phyloP scores from a whole-genome alignment of 805 yeast genomes.

The Candida saitoana region DNA sequence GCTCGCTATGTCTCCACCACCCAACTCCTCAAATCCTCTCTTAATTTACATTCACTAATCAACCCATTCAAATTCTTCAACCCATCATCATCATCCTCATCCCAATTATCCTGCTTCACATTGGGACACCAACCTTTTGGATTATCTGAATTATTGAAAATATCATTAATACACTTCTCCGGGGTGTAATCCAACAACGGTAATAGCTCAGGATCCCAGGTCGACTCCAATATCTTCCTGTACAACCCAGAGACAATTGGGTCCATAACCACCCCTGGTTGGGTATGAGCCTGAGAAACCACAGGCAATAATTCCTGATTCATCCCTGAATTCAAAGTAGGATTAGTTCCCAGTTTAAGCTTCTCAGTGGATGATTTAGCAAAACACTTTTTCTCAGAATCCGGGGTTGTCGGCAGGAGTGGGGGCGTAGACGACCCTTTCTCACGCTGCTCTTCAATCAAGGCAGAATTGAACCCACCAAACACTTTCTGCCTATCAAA shows the following conservation, averaged over 20 bases:
- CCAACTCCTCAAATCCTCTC: conserved; percentile 40
- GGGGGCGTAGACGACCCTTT: neutral
- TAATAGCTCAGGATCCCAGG: conserved; percentile 55
- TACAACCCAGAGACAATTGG: conserved; percentile 50
- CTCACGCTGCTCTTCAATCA: conserved; percentile 9
- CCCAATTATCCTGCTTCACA: conserved; percentile 3
- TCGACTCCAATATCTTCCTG: conserved; percentile 50
- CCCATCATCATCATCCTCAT: conserved; percentile 15
- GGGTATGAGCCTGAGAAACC: neutral
- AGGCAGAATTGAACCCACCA: conserved; percentile 47
- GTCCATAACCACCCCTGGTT: conserved; percentile 30
- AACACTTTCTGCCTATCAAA: conserved; percentile 43
- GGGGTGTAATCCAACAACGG: conserved; percentile 55
- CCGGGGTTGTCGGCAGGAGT: neutral
- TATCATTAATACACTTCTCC: conserved; percentile 67
- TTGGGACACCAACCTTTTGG: conserved; percentile 36
- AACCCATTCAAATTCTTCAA: conserved; percentile 32
- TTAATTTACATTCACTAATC: conserved; percentile 30
- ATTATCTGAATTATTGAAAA: conserved; percentile 59
- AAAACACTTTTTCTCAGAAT: neutral
- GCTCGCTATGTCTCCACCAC: conserved; percentile 3
- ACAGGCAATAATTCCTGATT: neutral
- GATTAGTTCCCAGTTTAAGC: neutral
- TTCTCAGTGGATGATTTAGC: neutral
- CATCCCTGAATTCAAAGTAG: neutral